Base-by-base conservation (phyloP, 2,329 filamentous ascomycete genomes). In the Epichloe elymi region DNA sequence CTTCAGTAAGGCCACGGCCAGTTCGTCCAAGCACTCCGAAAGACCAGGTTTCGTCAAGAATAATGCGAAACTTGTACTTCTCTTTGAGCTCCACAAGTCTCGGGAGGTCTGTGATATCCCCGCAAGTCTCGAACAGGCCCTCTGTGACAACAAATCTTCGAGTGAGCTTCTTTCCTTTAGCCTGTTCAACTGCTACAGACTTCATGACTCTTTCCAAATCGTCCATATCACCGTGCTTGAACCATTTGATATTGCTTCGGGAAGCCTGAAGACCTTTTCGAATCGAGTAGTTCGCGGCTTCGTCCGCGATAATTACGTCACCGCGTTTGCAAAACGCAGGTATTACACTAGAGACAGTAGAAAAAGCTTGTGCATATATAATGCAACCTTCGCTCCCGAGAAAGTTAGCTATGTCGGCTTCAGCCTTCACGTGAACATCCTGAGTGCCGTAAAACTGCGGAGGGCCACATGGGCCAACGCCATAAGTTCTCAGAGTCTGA, bases 371-470 rank as follows among this genome's bases (percentile, higher is more conserved):
- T 0, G 93, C 87, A 63, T 98, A 98, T 53, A 98, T 83, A 58
- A 98, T 97, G 63, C 88, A 94, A 35, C 85, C 83, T 50, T 90
- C 82, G 1, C 87, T 88, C 23, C 93, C 93, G 26, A 98, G 70
- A 64, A 91, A 95, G 10, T 86, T 79, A 23, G 93, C 89, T 62
- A 98, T 90, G 65, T 97, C 91, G 51, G 87, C 81, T 70, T 98
- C 93, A 15, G 88, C 89, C 73, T 94, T 93, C 80, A 96, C 91
- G 68, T 98, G 93, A 44, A 97, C 90, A 69, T 98, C 93, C 67
- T 97, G 91, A 35, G 89, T 98, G 57, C 90, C 93, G 71, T 98
- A 98, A 72, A 98, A 98, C 57, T 95, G 90, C 5, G 93, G 93
- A 17, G 93, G 93, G 19, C 93, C 93, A 65, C 93, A 98, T 52